Conservation (phyloP, 2,329 filamentous ascomycete species). For the Aspergillus niger region DNA sequence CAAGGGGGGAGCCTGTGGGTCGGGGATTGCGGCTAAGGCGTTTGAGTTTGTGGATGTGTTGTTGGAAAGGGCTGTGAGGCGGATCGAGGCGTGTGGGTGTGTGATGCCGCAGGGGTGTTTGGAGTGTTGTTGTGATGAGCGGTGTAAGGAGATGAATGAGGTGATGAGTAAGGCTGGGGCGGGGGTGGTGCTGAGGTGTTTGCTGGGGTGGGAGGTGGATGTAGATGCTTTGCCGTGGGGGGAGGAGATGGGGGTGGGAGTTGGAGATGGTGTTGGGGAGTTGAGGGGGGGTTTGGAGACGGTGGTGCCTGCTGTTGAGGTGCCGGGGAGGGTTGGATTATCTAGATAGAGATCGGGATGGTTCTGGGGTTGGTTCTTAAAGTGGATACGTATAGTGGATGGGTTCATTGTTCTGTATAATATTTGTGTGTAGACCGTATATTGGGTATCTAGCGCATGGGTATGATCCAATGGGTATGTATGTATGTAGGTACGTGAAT, state of each 20-base stretch:
- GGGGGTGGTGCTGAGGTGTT: slow-evolving; percentile 73
- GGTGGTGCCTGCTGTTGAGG: slow-evolving; percentile 70
- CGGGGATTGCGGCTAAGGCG: slow-evolving; percentile 85
- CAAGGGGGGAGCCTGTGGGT: slow-evolving; percentile 81
- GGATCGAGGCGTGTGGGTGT: slow-evolving; percentile 77
- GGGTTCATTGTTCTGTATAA: neutral
- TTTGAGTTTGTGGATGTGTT: slow-evolving; percentile 89
- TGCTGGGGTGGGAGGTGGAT: slow-evolving; percentile 77
- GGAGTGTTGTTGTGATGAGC: slow-evolving; percentile 84
- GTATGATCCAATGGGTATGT: neutral
- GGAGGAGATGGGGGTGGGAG: slow-evolving; percentile 73
- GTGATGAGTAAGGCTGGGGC: slow-evolving; percentile 93
- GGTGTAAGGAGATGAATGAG: slow-evolving; percentile 81
- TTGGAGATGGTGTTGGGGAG: slow-evolving; percentile 58
- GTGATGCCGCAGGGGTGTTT: slow-evolving; percentile 70
- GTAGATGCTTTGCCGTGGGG: slow-evolving; percentile 84
- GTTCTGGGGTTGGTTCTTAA: neutral
- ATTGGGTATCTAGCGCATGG: neutral
- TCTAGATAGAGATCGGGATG: neutral
- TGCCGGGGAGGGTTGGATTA: slow-evolving; percentile 42
- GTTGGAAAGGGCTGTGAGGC: slow-evolving; percentile 71
- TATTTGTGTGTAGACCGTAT: neutral
- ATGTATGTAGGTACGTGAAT: neutral
- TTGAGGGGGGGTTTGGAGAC: slow-evolving; percentile 77
- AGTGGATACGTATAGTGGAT: neutral